Conservation (phyloP, 1,284 basidiomycete genomes). For the Boletellus sp. region DNA sequence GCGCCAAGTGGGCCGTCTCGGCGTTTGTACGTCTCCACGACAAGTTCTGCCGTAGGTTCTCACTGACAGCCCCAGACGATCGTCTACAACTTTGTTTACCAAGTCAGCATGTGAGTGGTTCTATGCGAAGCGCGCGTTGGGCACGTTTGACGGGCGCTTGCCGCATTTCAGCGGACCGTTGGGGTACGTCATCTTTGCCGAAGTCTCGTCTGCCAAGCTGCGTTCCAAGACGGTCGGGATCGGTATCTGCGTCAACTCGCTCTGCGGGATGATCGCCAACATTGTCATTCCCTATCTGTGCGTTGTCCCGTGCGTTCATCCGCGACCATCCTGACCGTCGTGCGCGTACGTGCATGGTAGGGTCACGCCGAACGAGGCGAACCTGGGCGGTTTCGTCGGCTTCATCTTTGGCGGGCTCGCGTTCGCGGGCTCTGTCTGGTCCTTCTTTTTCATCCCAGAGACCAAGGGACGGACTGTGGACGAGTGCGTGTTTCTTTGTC, state of each 20-base stretch:
- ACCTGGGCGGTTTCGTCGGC: conserved; percentile 30
- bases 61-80: conserved; percentile 17
- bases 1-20: conserved; percentile 22
- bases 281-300: conserved; percentile 30
- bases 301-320: not conserved
- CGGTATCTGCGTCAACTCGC: conserved; percentile 23
- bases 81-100: conserved; percentile 28
- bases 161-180: conserved; percentile 22
- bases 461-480: conserved; percentile 30
- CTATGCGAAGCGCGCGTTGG: not conserved
- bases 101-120: conserved; percentile 20
- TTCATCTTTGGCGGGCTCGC: conserved; percentile 30
- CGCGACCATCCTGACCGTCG: not conserved
- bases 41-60: not conserved
- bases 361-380: conserved; percentile 27
- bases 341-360: conserved; percentile 3
- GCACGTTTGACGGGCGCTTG: not conserved
- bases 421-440: conserved; percentile 20
- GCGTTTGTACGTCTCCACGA: conserved; percentile 18
- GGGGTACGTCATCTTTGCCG: conserved; percentile 28
- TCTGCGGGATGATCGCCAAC: conserved; percentile 22
- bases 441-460: conserved; percentile 28
- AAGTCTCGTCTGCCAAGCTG: conserved; percentile 31
- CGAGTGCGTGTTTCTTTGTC: conserved; percentile 22
- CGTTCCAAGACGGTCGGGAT: conserved; percentile 32